These are phyloP conservation scores for Globisporangium irregulare DNA, from an alignment of 352 stramenopile species.

Conservation along the genomic window DNA sequence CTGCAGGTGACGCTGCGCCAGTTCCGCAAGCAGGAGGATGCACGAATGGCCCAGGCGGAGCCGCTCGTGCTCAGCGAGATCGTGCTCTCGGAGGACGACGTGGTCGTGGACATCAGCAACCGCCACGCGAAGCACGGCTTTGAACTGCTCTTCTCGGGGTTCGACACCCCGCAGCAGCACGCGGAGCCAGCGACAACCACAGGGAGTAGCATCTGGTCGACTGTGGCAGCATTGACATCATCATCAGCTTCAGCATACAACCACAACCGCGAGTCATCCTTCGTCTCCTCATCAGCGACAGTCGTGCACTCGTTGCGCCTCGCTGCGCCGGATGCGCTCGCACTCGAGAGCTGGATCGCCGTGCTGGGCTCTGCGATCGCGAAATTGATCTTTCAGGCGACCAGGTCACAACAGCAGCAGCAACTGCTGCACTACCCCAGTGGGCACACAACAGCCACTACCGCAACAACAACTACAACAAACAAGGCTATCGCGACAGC, in stretches of 20 bases:
- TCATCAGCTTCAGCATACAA: not conserved
- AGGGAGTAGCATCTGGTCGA: conserved; percentile 10
- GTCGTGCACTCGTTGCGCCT: conserved; percentile 35
- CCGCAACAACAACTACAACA: conserved; percentile 1
- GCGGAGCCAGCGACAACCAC: conserved; percentile 9
- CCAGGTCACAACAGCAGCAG: conserved; percentile 5
- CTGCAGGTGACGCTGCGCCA: conserved; percentile 44
- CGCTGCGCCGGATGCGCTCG: conserved; percentile 26
- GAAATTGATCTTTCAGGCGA: conserved; percentile 35
- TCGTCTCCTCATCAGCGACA: not conserved
- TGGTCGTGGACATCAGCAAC: conserved; percentile 50
- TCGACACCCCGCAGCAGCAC: conserved; percentile 11
- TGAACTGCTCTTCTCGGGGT: conserved; percentile 38
- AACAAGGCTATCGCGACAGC: not conserved
- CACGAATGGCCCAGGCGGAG: conserved; percentile 14
- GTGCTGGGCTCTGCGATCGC: conserved; percentile 46
- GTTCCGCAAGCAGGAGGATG: conserved; percentile 40
- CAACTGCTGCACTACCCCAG: not conserved
- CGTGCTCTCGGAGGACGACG: conserved; percentile 49
- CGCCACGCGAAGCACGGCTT: conserved; percentile 43
- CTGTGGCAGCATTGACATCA: not conserved
- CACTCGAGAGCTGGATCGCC: conserved; percentile 47
- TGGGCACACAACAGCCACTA: not conserved
- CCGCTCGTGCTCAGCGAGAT: conserved; percentile 35
- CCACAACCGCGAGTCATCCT: not conserved